Conservation (phyloP, 1,284 basidiomycete species). For the Boletellus sp. region DNA sequence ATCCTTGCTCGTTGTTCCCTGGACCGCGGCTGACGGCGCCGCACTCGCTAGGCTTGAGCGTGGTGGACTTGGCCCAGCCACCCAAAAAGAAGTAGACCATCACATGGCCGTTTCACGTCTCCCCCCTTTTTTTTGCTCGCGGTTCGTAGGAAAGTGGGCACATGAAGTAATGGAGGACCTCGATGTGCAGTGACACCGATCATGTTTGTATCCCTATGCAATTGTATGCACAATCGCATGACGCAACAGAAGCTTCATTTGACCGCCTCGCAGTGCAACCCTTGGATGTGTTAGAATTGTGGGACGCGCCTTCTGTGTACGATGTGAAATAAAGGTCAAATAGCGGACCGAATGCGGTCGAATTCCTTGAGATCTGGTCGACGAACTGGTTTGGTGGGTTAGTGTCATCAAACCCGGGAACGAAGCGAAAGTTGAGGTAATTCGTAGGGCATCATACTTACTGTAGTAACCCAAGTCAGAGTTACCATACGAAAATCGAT, state of each 20-base stretch:
- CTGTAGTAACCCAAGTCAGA: background rate
- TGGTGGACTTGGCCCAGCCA: slow-evolving; percentile 63
- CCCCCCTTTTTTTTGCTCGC: slow-evolving; percentile 1
- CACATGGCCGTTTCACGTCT: background rate
- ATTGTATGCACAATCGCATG: slow-evolving; percentile 16
- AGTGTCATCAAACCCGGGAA: too few species aligned
- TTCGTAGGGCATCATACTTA: too few species aligned
- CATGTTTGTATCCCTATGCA: slow-evolving; percentile 26
- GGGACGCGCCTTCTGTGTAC: too few species aligned
- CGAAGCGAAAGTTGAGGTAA: too few species aligned
- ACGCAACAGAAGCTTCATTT: slow-evolving; percentile 8
- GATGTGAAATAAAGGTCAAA: too few species aligned
- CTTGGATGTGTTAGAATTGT: too few species aligned
- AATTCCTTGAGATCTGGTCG: too few species aligned
- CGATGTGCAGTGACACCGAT: too few species aligned
- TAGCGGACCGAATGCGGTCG: too few species aligned
- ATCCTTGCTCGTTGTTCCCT: slow-evolving; percentile 14
- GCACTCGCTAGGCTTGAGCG: slow-evolving; percentile 50
- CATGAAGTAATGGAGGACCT: slow-evolving; percentile 4
- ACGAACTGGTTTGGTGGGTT: too few species aligned
- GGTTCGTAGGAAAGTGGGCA: background rate
- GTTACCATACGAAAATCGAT: too few species aligned
- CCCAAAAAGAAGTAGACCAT: slow-evolving; percentile 67
- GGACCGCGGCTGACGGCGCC: background rate
- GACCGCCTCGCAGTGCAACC: too few species aligned